Evolutionary conservation across 192 early-diverging fungal species (phyloP).

Genomic region (Mortierella hygrophila): DNA sequence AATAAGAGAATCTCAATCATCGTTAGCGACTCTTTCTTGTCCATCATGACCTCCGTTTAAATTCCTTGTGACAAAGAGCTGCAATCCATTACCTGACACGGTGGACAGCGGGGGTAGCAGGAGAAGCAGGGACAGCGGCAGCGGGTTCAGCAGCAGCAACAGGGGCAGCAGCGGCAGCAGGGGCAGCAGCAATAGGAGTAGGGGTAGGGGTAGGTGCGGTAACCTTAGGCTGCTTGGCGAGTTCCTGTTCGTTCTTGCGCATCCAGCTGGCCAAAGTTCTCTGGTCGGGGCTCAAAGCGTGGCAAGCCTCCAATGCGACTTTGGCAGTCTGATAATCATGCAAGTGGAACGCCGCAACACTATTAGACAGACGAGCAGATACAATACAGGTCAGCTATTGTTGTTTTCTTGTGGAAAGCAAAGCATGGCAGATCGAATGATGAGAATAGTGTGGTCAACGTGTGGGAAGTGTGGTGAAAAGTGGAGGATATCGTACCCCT

Average conservation of each 20-base stretch:
- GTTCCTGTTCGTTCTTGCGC: slow-evolving; percentile 64
- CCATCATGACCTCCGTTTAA: neutral
- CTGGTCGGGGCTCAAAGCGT: slow-evolving; percentile 58
- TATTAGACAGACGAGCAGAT: slow-evolving; percentile 11
- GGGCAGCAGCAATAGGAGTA: slow-evolving; percentile 19
- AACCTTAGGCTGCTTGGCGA: slow-evolving; percentile 63
- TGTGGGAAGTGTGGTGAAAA: too few relatives aligned
- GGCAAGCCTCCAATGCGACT: slow-evolving; percentile 56
- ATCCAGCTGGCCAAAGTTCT: slow-evolving; percentile 62
- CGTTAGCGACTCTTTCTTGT: neutral
- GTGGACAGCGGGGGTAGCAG: slow-evolving; percentile 9
- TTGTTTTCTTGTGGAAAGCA: neutral
- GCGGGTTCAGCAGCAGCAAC: neutral
- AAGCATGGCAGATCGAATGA: neutral
- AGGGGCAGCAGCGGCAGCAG: neutral
- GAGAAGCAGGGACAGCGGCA: neutral
- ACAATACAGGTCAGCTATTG: neutral
- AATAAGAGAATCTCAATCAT: neutral
- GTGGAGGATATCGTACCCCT: slow-evolving; percentile 55
- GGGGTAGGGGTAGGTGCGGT: slow-evolving; percentile 34
- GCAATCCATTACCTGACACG: slow-evolving; percentile 31
- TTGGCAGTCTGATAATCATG: slow-evolving; percentile 71
- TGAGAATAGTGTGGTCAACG: neutral
- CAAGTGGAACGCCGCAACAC: slow-evolving; percentile 66
- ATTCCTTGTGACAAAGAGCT: neutral